phyloP scores from a whole-genome alignment of 1,139 yeast species.

The Keqinozyma sinolaborantium region DNA sequence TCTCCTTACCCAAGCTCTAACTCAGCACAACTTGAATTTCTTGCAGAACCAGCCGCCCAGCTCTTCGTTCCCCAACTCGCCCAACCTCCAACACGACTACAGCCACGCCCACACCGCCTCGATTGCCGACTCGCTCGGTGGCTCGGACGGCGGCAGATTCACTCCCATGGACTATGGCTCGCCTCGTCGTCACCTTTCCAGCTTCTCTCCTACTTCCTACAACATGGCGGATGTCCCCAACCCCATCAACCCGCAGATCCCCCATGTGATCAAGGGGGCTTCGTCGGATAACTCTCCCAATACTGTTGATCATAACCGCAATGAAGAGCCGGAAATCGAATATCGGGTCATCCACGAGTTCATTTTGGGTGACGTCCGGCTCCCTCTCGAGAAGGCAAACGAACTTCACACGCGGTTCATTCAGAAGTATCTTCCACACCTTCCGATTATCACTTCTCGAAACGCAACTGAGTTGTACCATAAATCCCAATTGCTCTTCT shows the following conservation, averaged over 20 bases:
- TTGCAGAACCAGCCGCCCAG: constrained; percentile 1
- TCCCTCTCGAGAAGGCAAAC: constrained; percentile 65
- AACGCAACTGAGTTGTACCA: constrained; percentile 76
- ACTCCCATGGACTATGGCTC: neutral
- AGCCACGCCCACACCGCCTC: neutral
- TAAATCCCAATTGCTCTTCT: constrained; percentile 80
- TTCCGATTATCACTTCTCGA: constrained; percentile 73
- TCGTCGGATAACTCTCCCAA: neutral
- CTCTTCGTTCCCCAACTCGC: constrained; percentile 1
- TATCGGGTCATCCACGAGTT: constrained; percentile 42
- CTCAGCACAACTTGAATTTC: constrained; percentile 33
- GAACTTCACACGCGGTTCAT: constrained; percentile 70
- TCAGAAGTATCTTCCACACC: constrained; percentile 63
- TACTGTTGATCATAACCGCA: neutral
- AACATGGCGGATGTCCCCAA: neutral
- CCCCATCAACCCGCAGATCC: neutral
- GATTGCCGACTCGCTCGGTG: neutral
- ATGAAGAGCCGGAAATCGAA: neutral
- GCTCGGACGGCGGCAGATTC: neutral
- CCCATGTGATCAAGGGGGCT: neutral
- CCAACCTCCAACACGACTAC: neutral
- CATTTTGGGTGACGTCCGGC: constrained; percentile 67
- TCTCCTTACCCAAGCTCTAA: constrained; percentile 61
- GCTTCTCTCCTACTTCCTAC: neutral
- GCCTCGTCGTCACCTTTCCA: neutral